Percentiles rank a stretch among this genome's conserved stretches.
Conservation (phyloP, 495 filamentous ascomycete genomes). For the Penicillium turbatum region DNA sequence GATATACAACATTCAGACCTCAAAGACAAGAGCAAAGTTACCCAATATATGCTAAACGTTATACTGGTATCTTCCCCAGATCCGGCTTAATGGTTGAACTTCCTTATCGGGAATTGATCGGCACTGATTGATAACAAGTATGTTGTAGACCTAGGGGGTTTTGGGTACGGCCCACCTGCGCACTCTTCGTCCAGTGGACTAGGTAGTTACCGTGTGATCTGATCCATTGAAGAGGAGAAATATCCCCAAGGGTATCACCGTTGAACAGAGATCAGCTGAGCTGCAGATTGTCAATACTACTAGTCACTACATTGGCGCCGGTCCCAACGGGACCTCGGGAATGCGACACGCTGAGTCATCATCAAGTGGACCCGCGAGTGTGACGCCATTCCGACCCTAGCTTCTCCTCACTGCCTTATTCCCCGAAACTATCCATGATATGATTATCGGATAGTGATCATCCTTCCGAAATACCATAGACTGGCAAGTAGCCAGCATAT, state of each 20-base stretch:
- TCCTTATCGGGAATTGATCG: background rate
- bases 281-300: background rate
- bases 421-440: background rate
- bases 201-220: too few relatives aligned
- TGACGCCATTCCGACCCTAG: constrained; percentile 6
- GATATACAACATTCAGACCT: too few relatives aligned
- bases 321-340: background rate
- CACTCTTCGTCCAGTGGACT: too few relatives aligned
- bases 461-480: background rate
- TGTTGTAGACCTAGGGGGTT: too few relatives aligned
- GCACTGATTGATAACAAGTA: background rate
- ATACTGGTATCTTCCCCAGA: too few relatives aligned
- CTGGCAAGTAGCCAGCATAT: background rate
- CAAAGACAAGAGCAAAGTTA: too few relatives aligned
- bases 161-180: too few relatives aligned
- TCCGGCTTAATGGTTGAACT: too few relatives aligned
- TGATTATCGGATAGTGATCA: background rate
- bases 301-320: too few relatives aligned
- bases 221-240: too few relatives aligned
- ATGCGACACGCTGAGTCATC: constrained; percentile 1
- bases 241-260: too few relatives aligned
- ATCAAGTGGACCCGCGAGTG: background rate
- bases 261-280: background rate
- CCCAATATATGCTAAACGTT: too few relatives aligned
- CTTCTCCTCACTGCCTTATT: background rate